Percentiles rank a stretch among this genome's conserved stretches.
phyloP scores from a whole-genome alignment of 495 filamentous ascomycete genomes.

The Penicillium goetzii region DNA sequence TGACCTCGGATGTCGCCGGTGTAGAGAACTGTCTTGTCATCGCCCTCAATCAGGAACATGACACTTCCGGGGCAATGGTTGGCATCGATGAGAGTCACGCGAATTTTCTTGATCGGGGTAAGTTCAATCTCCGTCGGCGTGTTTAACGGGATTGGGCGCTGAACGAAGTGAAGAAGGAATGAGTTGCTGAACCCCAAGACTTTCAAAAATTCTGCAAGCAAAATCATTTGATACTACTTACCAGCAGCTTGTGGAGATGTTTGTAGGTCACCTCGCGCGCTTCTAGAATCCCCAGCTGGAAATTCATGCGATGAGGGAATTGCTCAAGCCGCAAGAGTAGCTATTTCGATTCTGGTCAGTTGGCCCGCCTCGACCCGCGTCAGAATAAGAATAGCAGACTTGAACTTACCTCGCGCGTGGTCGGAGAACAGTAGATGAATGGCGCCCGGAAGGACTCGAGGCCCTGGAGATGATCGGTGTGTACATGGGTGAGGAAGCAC shows the following conservation, averaged over 20 bases:
- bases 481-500: conserved; percentile 91
- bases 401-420: conserved; percentile 69
- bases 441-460: conserved; percentile 75
- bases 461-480: conserved; percentile 87
- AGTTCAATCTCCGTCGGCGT: conserved; percentile 81
- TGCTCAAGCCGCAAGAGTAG: conserved; percentile 74
- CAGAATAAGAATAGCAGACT: neutral
- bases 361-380: neutral
- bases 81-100: conserved; percentile 85
- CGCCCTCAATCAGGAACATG: conserved; percentile 89
- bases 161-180: neutral
- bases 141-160: conserved; percentile 83
- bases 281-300: conserved; percentile 76
- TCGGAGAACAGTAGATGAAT: conserved; percentile 88
- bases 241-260: conserved; percentile 71
- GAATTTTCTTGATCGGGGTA: conserved; percentile 64
- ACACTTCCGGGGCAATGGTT: conserved; percentile 93
- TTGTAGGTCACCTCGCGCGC: conserved; percentile 68
- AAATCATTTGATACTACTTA: conserved; percentile 31
- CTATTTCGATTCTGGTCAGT: conserved; percentile 32
- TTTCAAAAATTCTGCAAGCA: neutral
- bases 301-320: conserved; percentile 78
- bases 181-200: neutral
- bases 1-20: conserved; percentile 89
- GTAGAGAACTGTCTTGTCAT: conserved; percentile 78